Percentiles rank a stretch among this genome's conserved stretches.
phyloP scores from a whole-genome alignment of 768 basidiomycete genomes.

The Termitomyces sp. region DNA sequence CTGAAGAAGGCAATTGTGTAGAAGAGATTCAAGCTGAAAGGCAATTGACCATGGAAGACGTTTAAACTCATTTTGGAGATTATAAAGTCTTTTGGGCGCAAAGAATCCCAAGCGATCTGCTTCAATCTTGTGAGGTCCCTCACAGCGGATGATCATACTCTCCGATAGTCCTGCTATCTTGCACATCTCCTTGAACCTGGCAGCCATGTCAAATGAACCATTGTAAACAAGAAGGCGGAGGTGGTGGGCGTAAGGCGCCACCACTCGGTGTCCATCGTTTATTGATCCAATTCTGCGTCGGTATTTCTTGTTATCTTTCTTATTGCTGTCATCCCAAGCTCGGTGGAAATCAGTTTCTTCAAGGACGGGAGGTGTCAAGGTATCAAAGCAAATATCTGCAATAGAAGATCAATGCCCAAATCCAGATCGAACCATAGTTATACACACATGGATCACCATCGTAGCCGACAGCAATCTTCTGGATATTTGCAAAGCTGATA shows the following conservation, averaged over 20 bases:
- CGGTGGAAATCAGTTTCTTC: slow-evolving; percentile 60
- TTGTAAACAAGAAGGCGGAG: slow-evolving; percentile 60
- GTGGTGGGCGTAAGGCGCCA: slow-evolving; percentile 72
- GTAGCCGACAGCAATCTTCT: slow-evolving; percentile 55
- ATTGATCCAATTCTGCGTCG: slow-evolving; percentile 58
- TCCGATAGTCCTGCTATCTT: slow-evolving; percentile 38
- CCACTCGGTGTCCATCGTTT: slow-evolving; percentile 50
- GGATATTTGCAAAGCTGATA: slow-evolving; percentile 55
- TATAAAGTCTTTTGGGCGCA: slow-evolving; percentile 38
- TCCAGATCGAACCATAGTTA: neutral
- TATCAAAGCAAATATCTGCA: slow-evolving; percentile 67
- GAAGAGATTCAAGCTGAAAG: slow-evolving; percentile 72
- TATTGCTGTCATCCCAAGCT: slow-evolving; percentile 37
- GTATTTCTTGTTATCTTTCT: slow-evolving; percentile 39
- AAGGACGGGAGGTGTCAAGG: slow-evolving; percentile 59
- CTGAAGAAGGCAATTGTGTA: slow-evolving; percentile 61
- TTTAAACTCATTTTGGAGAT: slow-evolving; percentile 39
- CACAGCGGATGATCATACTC: slow-evolving; percentile 29
- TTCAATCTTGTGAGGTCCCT: slow-evolving; percentile 40
- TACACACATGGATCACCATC: slow-evolving; percentile 65
- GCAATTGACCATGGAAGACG: slow-evolving; percentile 61
- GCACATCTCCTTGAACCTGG: slow-evolving; percentile 54
- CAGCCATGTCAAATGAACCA: slow-evolving; percentile 40
- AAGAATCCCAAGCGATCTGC: slow-evolving; percentile 52
- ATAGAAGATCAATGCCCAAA: slow-evolving; percentile 4